These are phyloP conservation scores for Exobasidium cylindrosporum DNA, from an alignment of 1,284 basidiomycete genomes.

Conservation along the genomic window DNA sequence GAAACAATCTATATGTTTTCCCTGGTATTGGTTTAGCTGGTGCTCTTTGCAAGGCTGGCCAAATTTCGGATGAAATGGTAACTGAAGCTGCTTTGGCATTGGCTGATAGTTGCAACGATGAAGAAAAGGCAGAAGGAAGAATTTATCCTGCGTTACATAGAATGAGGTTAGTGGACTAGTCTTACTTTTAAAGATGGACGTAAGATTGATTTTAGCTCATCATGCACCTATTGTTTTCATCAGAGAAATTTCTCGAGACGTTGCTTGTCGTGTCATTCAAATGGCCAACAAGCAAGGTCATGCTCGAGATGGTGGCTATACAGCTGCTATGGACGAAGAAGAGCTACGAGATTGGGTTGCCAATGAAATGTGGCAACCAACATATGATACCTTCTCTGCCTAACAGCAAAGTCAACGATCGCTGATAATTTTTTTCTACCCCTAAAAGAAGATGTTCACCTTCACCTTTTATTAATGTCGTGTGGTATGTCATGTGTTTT, in stretches of 20 bases:
- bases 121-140: conserved; percentile 62
- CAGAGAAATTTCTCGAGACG: conserved; percentile 40
- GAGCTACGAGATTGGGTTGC: conserved; percentile 44
- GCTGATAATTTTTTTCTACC: no score
- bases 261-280: conserved; percentile 45
- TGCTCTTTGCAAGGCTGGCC: conserved; percentile 66
- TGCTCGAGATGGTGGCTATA: conserved; percentile 44
- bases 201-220: no score
- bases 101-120: conserved; percentile 69
- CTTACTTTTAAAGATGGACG: no score
- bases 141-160: conserved; percentile 48
- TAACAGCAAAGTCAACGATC: no score
- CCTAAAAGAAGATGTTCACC: no score
- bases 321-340: conserved; percentile 40
- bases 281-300: conserved; percentile 47
- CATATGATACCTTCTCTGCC: no score
- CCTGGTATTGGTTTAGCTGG: conserved; percentile 48
- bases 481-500: no score
- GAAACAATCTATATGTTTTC: conserved; percentile 69
- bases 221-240: neutral
- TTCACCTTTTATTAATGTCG: no score
- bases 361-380: conserved; percentile 49
- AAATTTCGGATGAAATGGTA: conserved; percentile 72
- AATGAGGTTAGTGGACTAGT: conserved; percentile 20
- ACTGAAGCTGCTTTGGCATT: conserved; percentile 67